Percentiles rank a stretch among this genome's conserved stretches.
phyloP scores from a whole-genome alignment of 225 moss, liverwort and hornwort genomes.

The Marchantia polymorpha region DNA sequence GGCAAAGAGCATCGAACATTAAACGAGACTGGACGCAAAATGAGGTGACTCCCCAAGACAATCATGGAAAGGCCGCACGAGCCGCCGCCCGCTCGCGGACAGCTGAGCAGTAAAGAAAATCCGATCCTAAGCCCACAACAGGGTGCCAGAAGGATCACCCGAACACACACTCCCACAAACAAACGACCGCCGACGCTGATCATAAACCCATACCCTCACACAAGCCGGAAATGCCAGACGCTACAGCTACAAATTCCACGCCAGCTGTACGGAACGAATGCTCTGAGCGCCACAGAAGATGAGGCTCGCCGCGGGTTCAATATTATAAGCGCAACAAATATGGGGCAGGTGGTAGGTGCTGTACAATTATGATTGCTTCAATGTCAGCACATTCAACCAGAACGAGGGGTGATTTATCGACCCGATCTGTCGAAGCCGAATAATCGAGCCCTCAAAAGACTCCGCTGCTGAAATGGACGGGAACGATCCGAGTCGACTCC shows the following conservation, averaged over 20 bases:
- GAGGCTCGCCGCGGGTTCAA: not conserved
- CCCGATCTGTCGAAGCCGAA: not conserved
- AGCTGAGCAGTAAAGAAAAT: not conserved
- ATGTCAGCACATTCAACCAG: not conserved
- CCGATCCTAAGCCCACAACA: not conserved
- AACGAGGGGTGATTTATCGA: not conserved
- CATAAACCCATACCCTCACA: not conserved
- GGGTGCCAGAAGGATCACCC: not conserved
- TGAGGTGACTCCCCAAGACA: conserved; percentile 13
- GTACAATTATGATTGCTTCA: not conserved
- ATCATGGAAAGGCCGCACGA: conserved; percentile 13
- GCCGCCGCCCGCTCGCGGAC: not conserved
- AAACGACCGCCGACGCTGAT: not conserved
- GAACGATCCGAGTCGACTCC: not conserved
- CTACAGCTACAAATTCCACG: not conserved
- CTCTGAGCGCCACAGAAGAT: conserved; percentile 1
- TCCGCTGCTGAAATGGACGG: not conserved
- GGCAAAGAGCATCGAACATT: conserved; percentile 15
- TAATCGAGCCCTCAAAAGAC: not conserved
- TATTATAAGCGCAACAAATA: not conserved
- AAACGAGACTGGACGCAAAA: conserved; percentile 12
- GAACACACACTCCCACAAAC: not conserved
- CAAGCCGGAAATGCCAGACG: conserved; percentile 1
- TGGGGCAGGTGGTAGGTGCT: not conserved
- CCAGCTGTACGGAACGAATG: not conserved